Evolutionary conservation across 1,284 basidiomycete species (phyloP), one percentile per base, ranked within the genome.

Genomic region (Phaffia rhodozyma): DNA sequence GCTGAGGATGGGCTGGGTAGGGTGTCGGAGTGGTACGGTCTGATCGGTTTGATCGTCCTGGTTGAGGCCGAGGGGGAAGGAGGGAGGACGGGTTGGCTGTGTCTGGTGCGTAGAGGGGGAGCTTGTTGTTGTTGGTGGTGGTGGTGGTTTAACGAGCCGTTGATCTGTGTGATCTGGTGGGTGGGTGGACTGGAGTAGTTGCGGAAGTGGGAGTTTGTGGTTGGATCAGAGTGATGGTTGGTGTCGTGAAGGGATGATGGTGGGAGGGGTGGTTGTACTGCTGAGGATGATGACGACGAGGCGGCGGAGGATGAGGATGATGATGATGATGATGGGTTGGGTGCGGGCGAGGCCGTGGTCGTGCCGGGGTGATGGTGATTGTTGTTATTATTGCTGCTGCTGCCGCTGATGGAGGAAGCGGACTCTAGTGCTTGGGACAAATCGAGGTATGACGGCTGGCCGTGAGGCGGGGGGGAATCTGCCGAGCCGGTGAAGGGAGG

Each of bases 401-500:
- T n/a, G n/a, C n/a, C n/a, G n/a, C n/a, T n/a, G n/a, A n/a, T n/a
- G n/a, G n/a, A n/a, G n/a, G n/a, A n/a, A n/a, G n/a, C n/a, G n/a
- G n/a, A n/a, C n/a, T n/a, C n/a, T n/a, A n/a, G n/a, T n/a, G n/a
- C n/a, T n/a, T n/a, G n/a, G n/a, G 63, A 53, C 6, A 21, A 25
- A 13, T 54, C 29, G 52, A 65, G 55, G 59, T 57, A 58, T 11
- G 58, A 65, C 1, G 29, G 38, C 5, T 58, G 53, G 3, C 55
- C 49, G 20, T 61, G 52, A 16, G 55, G 48, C 13, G n/a, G n/a
- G n/a, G 50, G 21, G 13, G 2, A 6, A 47, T 56, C 63, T 5
- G 58, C 63, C 23, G 56, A 38, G 23, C 63, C 63, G 1, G 63
- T 65, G 34, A 65, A 65, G 21, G 63, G 63, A 3, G 63, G 63